Evolutionary conservation across 2,329 filamentous ascomycete genomes (phyloP).

Genomic region (Aureobasidium lini): DNA sequence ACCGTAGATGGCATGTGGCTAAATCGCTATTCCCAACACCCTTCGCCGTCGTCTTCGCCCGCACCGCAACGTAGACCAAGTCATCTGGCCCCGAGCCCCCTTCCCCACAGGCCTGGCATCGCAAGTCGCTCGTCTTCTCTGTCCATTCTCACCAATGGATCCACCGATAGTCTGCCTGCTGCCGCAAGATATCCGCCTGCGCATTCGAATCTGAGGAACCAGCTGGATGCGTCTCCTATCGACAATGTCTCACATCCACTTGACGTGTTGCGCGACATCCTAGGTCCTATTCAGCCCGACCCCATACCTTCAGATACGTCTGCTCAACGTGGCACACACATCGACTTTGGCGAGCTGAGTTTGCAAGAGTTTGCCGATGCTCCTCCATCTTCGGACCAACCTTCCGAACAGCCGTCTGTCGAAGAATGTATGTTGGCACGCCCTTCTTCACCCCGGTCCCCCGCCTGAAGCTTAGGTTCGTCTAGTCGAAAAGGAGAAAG

Average conservation of each 20-base stretch:
- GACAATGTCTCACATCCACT: constrained; percentile 60
- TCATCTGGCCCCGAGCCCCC: constrained; percentile 60
- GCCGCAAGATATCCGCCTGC: constrained; percentile 59
- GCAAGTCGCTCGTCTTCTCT: constrained; percentile 69
- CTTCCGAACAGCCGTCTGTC: constrained; percentile 35
- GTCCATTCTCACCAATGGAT: constrained; percentile 66
- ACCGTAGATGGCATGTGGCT: constrained; percentile 63
- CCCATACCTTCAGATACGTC: neutral
- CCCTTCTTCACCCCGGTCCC: neutral
- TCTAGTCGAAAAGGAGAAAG: constrained; percentile 59
- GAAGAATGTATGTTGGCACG: constrained; percentile 33
- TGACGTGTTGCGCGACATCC: constrained; percentile 57
- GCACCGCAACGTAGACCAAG: constrained; percentile 60
- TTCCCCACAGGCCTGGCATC: constrained; percentile 59
- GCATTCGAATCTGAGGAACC: constrained; percentile 54
- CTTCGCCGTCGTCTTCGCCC: constrained; percentile 61
- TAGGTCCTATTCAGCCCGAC: constrained; percentile 32
- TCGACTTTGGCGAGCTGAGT: constrained; percentile 69
- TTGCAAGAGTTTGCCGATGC: constrained; percentile 60
- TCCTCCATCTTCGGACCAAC: constrained; percentile 20
- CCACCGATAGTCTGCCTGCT: constrained; percentile 65
- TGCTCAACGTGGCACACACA: neutral
- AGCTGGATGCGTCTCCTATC: constrained; percentile 40
- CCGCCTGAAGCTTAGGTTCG: constrained; percentile 11
- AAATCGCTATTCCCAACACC: constrained; percentile 71